These are phyloP conservation scores for Colletotrichum spinosum DNA, from an alignment of 2,329 filamentous ascomycete species.

Conservation along the genomic window DNA sequence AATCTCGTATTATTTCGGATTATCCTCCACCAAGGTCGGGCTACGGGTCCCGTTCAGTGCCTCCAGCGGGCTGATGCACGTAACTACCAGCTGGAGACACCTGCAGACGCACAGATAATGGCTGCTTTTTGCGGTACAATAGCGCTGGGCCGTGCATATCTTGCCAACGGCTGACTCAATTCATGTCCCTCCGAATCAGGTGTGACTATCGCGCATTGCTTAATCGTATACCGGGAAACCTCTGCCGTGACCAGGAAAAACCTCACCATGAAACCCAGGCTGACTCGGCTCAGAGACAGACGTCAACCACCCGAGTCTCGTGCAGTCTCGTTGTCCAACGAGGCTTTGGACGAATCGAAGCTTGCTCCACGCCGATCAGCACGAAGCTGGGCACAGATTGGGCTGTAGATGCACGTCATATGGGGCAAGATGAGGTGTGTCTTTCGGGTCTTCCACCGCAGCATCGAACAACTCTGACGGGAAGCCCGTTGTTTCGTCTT, in stretches of 20 bases:
- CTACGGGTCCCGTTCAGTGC: too few species aligned
- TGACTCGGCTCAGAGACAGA: conserved; percentile 22
- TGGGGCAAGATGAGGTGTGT: background rate
- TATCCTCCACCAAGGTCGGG: background rate
- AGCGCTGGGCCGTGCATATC: too few species aligned
- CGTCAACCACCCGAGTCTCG: conserved; percentile 15
- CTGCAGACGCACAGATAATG: too few species aligned
- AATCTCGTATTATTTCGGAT: background rate
- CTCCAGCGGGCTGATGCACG: too few species aligned
- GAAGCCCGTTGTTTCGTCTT: too few species aligned
- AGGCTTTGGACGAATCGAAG: conserved; percentile 8
- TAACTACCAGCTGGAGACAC: too few species aligned
- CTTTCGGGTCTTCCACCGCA: too few species aligned
- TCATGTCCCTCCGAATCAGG: too few species aligned
- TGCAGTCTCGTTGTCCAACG: conserved; percentile 3
- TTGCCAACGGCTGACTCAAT: too few species aligned
- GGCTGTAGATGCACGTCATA: background rate
- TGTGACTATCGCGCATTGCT: too few species aligned
- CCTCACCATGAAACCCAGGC: conserved; percentile 15
- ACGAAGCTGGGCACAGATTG: background rate
- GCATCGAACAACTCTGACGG: too few species aligned
- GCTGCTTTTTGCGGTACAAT: too few species aligned
- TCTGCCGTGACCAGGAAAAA: background rate
- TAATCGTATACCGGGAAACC: background rate
- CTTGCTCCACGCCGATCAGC: background rate